Evolutionary conservation across 1,284 basidiomycete genomes (phyloP), one percentile per base, ranked within the genome.

Genomic region (Gomphus bonarii): DNA sequence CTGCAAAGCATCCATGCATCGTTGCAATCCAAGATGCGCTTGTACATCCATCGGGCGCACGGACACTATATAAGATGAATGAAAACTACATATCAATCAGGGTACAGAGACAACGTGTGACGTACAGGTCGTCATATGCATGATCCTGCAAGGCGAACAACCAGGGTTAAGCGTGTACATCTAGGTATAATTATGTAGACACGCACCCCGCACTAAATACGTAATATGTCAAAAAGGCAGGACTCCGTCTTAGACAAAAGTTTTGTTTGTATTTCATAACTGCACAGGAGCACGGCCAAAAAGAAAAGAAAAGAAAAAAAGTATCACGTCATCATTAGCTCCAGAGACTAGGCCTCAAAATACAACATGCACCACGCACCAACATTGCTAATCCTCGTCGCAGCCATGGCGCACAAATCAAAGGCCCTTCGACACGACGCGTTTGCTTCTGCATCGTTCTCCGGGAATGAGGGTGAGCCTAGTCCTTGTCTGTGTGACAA

Each of bases 191-290:
- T 3, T 30, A 31, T n/a, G 2, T n/a, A 43, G 14, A 10, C 25
- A 28, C 42, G 12, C 52, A 54, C 52, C 52, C 31, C 20, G 89
- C 89, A 8, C 82, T 85, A 71, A 92, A 93, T 25, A 91, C 73
- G 62, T 90, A 90, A 65, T 90, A 93, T 61, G 80, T 85, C 49
- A 91, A 70, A 67, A 90, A 91, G 1, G 85, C 84, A 2, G 88
- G 74, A 36, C 81, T 80, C 18, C 80, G 78, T 47, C 78, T 77
- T 54, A 89, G 73, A 50, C 77, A 76, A 67, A 84, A 87, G 55
- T 74, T 75, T 60, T 86, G 80, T 44, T 75, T 72, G 68, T 86
- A 90, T 2, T 79, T 68, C 2, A 73, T 69, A 18, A 81, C 82
- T 85, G 55, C 36, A 62, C 31, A 44, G 57, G 50, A 25, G 4